A percentile compares a stretch with the other conserved stretches of the same genome.
Conservation (phyloP, 2,329 filamentous ascomycete species). For the Parastagonospora nodorum region DNA sequence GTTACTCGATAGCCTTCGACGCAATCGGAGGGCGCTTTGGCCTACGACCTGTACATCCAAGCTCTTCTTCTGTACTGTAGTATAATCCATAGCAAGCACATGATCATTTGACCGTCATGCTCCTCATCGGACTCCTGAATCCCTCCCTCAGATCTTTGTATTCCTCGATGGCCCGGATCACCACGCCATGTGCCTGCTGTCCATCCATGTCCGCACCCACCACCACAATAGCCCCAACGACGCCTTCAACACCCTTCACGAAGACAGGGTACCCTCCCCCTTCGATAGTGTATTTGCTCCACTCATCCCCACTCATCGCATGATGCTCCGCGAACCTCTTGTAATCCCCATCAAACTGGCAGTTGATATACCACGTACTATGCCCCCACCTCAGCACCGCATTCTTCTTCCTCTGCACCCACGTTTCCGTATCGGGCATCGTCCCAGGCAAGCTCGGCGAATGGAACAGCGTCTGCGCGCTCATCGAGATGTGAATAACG, state of each 20-base stretch:
- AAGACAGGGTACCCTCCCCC: slow-evolving; percentile 76
- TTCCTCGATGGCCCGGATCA: slow-evolving; percentile 70
- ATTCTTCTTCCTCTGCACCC: slow-evolving; percentile 67
- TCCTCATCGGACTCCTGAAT: slow-evolving; percentile 40
- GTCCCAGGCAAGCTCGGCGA: slow-evolving; percentile 68
- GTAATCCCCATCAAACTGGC: slow-evolving; percentile 72
- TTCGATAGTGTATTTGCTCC: slow-evolving; percentile 73
- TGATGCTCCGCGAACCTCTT: slow-evolving; percentile 67
- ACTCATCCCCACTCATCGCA: slow-evolving; percentile 58
- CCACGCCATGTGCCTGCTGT: slow-evolving; percentile 76
- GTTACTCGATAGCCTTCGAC: slow-evolving; percentile 43
- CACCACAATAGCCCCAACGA: slow-evolving; percentile 76
- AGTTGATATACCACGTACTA: slow-evolving; percentile 73
- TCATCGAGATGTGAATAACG: slow-evolving; percentile 69
- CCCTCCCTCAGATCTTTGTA: slow-evolving; percentile 49
- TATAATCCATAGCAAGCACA: slow-evolving; percentile 13
- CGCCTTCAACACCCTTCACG: slow-evolving; percentile 74
- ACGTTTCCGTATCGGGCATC: slow-evolving; percentile 72
- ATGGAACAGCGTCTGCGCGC: slow-evolving; percentile 71
- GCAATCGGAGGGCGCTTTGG: slow-evolving; percentile 39
- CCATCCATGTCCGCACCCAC: slow-evolving; percentile 69
- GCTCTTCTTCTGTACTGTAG: slow-evolving; percentile 22
- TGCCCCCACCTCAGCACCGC: slow-evolving; percentile 73
- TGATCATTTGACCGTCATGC: slow-evolving; percentile 41
- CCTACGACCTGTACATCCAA: slow-evolving; percentile 26